Evolutionary conservation across 2,329 filamentous ascomycete genomes (phyloP), one percentile per base, ranked within the genome.

Genomic region (Xylogone sp.): DNA sequence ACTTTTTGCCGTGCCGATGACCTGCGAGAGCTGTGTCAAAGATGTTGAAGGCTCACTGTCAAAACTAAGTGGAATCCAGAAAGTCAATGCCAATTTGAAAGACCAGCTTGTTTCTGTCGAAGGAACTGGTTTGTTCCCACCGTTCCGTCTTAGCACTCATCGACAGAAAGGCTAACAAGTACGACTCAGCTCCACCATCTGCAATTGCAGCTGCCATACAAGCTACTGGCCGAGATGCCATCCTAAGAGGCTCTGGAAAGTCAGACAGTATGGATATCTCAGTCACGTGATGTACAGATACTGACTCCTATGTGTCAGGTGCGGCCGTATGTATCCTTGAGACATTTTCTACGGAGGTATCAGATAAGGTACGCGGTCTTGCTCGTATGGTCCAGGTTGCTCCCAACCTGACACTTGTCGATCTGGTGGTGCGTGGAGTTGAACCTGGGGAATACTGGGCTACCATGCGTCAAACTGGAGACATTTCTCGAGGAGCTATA

Each of bases 271-370:
- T 64, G 84, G 7, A 34, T 29, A 42, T 20, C 48, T 39, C 21
- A 49, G 50, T 20, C 42, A 29, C 42, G 34, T 39, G 34, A 13
- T 48, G 22, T 18, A 19, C 13, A n/a, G 50, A n/a, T 67, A 46
- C 68, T 65, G 24, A 49, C 21, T 51, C 44, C 16, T 29, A 27
- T 29, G 45, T 45, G 44, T 50, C 56, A 81, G 87, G 83, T 66
- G 89, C 91, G 24, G 90, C 93, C 43, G 94, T 99, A 43, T 96
- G 92, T 71, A 97, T 99, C 65, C 83, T 99, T 54, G 94, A 99
- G 75, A 95, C 90, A 51, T 84, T 90, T 64, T 79, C 84, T 44
- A 73, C 70, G 34, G 69, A 71, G 52, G 79, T 84, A 51, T 68
- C 74, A 58, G 79, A 86, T 63, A 77, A 88, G 61, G 91, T 99